These are phyloP conservation scores for Colletotrichum navitas DNA, from an alignment of 2,329 filamentous ascomycete species.

Conservation along the genomic window DNA sequence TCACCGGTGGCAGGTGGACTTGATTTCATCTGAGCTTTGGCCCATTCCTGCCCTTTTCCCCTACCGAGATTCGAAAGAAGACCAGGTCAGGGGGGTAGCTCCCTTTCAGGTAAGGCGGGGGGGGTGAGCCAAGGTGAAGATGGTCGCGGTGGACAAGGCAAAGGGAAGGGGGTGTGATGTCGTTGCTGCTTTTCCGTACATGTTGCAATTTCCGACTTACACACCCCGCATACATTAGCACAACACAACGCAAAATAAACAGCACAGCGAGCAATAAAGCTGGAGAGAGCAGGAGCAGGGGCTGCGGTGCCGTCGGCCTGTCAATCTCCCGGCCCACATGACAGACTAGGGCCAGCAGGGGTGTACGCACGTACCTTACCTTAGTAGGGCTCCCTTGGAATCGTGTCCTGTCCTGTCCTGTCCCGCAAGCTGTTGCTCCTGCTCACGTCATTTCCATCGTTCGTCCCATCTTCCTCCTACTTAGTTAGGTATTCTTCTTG, in stretches of 20 bases:
- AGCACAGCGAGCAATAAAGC: neutral
- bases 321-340: constrained; percentile 38
- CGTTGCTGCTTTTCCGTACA: neutral
- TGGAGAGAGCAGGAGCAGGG: neutral
- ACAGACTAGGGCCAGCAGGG: constrained; percentile 23
- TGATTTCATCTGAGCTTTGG: constrained; percentile 22
- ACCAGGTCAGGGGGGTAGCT: constrained; percentile 1
- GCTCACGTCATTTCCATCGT: constrained; percentile 1
- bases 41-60: neutral
- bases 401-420: constrained; percentile 2
- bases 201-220: neutral
- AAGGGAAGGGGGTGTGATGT: neutral
- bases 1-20: constrained; percentile 6
- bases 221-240: neutral
- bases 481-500: neutral
- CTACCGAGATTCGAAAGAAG: constrained; percentile 14
- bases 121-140: neutral
- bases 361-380: constrained; percentile 32
- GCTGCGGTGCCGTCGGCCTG: constrained; percentile 14
- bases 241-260: neutral
- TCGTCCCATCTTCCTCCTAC: constrained; percentile 11
- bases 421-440: constrained; percentile 6
- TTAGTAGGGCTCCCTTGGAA: constrained; percentile 10
- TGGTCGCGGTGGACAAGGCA: neutral
- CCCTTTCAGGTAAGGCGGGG: constrained; percentile 1